phyloP scores from a whole-genome alignment of 2,329 filamentous ascomycete genomes.

The Colletotrichum eleusines region DNA sequence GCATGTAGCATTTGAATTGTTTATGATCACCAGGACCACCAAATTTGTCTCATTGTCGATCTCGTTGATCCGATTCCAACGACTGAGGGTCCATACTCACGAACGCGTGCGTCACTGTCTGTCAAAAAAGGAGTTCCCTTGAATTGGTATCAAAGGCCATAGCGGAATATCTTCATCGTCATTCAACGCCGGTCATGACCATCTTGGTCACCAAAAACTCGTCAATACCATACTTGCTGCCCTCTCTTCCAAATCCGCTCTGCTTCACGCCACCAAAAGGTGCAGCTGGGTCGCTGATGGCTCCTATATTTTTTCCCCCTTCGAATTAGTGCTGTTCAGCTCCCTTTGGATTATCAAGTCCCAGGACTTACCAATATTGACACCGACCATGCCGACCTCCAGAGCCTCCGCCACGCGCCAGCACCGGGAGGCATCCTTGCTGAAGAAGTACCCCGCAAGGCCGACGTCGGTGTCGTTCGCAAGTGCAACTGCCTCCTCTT shows the following conservation, averaged over 20 bases:
- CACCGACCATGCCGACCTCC: conserved; percentile 71
- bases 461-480: conserved; percentile 70
- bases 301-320: not conserved
- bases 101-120: not conserved
- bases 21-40: no score
- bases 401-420: conserved; percentile 66
- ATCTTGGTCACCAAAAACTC: conserved; percentile 42
- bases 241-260: conserved; percentile 60
- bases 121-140: not conserved
- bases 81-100: not conserved
- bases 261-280: conserved; percentile 63
- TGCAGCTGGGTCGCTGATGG: conserved; percentile 54
- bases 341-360: rapidly evolving
- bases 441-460: conserved; percentile 73
- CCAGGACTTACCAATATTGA: conserved; percentile 58
- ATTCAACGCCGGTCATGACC: conserved; percentile 41
- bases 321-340: not conserved
- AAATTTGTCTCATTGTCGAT: not conserved
- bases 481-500: conserved; percentile 56
- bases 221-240: conserved; percentile 54
- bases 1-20: not conserved
- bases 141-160: not conserved
- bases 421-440: conserved; percentile 64
- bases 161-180: not conserved
- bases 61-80: no score